Conservation (phyloP, 768 basidiomycete species). For the Mycena epipterygia region DNA sequence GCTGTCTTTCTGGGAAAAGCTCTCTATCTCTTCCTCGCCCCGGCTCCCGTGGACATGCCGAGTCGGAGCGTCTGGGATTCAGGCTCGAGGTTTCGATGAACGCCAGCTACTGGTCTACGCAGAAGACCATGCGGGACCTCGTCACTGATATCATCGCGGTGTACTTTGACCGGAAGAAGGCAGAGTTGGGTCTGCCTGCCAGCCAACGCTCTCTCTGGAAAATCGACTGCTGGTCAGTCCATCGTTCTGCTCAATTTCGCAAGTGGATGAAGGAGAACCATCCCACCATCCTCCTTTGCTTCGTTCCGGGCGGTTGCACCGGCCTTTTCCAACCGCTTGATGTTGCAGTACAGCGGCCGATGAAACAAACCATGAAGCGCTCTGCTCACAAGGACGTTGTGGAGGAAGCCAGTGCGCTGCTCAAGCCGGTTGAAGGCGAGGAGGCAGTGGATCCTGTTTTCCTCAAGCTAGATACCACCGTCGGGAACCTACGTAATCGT, state of each 20-base stretch:
- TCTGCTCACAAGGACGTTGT: conserved; percentile 45
- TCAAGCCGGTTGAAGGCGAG: conserved; percentile 22
- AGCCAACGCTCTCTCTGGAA: conserved; percentile 45
- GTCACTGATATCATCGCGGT: conserved; percentile 48
- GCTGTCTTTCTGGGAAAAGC: conserved; percentile 50
- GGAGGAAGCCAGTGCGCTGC: conserved; percentile 37
- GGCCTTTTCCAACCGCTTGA: conserved; percentile 47
- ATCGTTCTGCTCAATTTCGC: conserved; percentile 49
- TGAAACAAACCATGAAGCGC: conserved; percentile 40
- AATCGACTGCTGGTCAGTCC: conserved; percentile 55
- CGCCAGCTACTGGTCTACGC: conserved; percentile 46
- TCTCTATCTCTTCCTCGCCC: conserved; percentile 37
- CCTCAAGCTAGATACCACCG: conserved; percentile 38
- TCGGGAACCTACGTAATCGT: conserved; percentile 42
- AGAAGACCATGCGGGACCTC: conserved; percentile 42
- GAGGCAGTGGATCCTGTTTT: not conserved
- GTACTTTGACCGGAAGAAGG: conserved; percentile 41
- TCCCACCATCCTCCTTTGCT: conserved; percentile 46
- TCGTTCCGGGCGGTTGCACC: conserved; percentile 50
- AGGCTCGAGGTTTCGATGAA: conserved; percentile 42
- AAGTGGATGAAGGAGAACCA: conserved; percentile 49
- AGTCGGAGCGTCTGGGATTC: conserved; percentile 40
- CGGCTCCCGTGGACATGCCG: conserved; percentile 29
- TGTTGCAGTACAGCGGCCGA: conserved; percentile 49
- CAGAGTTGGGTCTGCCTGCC: conserved; percentile 28